A percentile compares a stretch with the other conserved stretches of the same genome.
phyloP scores from a whole-genome alignment of 73 alveolate species.

The Paramecium sexaurelia region DNA sequence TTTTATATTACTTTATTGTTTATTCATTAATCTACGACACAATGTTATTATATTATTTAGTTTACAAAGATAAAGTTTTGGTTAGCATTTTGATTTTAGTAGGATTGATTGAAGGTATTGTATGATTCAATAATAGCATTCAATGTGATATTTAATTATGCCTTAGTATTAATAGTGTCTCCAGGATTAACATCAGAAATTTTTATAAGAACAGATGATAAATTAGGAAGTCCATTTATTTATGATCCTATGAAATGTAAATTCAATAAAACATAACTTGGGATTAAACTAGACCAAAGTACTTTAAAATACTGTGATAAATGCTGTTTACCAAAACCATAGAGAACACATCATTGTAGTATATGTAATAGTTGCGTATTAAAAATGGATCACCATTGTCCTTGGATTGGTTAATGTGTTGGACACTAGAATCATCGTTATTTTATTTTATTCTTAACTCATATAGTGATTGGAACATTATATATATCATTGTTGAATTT shows the following conservation, averaged over 20 bases:
- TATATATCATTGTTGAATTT: constrained; percentile 59
- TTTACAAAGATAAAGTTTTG: background rate
- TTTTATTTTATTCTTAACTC: constrained; percentile 79
- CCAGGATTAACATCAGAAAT: constrained; percentile 11
- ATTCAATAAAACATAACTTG: background rate
- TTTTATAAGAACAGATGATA: background rate
- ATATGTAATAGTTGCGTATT: constrained; percentile 80
- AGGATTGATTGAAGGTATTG: background rate
- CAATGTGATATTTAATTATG: constrained; percentile 23
- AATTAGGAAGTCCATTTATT: background rate
- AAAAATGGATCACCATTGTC: constrained; percentile 94
- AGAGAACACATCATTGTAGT: constrained; percentile 90
- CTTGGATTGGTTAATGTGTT: constrained; percentile 89
- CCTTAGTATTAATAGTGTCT: background rate
- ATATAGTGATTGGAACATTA: constrained; percentile 71
- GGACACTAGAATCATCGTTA: constrained; percentile 85
- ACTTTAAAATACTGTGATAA: constrained; percentile 65
- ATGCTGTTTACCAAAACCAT: constrained; percentile 83
- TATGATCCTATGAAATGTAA: constrained; percentile 6
- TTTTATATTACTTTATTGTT: background rate
- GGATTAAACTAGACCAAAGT: background rate
- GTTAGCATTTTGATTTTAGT: background rate
- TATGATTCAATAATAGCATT: background rate
- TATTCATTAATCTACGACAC: constrained; percentile 13
- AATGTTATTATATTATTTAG: background rate